Evolutionary conservation across 2,329 filamentous ascomycete species (phyloP), one percentile per base, ranked within the genome.

Genomic region (Epichloe coenophiala): DNA sequence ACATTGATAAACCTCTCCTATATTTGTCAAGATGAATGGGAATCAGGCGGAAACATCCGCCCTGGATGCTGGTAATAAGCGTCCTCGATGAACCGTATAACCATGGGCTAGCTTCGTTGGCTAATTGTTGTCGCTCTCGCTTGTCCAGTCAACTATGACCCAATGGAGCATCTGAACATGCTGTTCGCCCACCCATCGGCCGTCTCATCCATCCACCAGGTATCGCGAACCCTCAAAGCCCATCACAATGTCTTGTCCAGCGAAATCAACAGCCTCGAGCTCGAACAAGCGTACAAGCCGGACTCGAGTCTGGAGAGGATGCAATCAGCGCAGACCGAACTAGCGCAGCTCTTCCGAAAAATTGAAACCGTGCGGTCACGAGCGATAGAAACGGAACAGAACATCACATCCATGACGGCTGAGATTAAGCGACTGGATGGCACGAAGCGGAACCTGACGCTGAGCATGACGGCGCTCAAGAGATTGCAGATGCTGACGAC

Each of bases 401-500:
- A 90, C 57, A 98, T 98, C 63, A 96, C 91, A 45, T 89, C 89
- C 58, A 98, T 98, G 93, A 98, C 93, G 54, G 89, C 93, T 52
- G 93, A 98, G 63, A 98, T 98, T 66, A 98, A 98, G 72, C 83
- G 91, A 57, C 77, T 98, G 56, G 93, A 98, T 68, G 87, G 86
- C 66, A 96, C 93, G 38, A 98, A 98, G 74, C 85, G 85, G 67
- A 98, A 98, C 68, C 76, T 98, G 54, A 96, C 93, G 9, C 76
- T 95, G 49, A 96, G 89, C 57, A 98, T 98, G 93, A 98, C 93
- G 42, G 91, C 91, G 21, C 74, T 98, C 61, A 98, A 98, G 73
- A 79, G 93, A 45, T 76, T 98, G 59, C 93, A 98, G 74, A 98
- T 98, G 93, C 72, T 98, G 63, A 97, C 93, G 5, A 97, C 93